Percentiles rank a stretch among this genome's conserved stretches.
Evolutionary conservation across 2,329 filamentous ascomycete species (phyloP).

Genomic region (Colletotrichum musicola): DNA sequence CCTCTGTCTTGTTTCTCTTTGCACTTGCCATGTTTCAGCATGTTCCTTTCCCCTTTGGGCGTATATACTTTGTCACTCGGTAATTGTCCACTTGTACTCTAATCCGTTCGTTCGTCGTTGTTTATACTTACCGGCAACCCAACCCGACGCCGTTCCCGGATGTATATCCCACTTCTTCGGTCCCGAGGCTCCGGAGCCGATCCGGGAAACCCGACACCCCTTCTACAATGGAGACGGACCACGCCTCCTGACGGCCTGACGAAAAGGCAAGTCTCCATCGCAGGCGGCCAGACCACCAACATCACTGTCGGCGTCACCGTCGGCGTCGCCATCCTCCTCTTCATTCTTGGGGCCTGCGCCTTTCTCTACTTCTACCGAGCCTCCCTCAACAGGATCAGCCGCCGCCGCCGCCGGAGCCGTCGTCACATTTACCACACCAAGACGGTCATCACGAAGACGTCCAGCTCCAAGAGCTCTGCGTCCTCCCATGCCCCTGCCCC

Average conservation of each 20-base stretch:
- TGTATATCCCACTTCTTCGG: slow-evolving; percentile 36
- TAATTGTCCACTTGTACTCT: slow-evolving; percentile 8
- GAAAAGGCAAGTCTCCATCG: slow-evolving; percentile 30
- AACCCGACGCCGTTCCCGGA: slow-evolving; percentile 4
- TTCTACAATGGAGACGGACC: neutral
- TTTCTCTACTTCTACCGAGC: slow-evolving; percentile 57
- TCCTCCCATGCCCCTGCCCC: slow-evolving; percentile 44
- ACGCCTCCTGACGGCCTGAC: neutral
- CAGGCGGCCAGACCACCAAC: slow-evolving; percentile 49
- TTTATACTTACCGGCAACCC: neutral
- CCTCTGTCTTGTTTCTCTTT: slow-evolving; percentile 15
- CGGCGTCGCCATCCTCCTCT: slow-evolving; percentile 55
- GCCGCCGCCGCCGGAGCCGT: slow-evolving; percentile 42
- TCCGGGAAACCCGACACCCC: neutral
- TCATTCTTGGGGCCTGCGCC: slow-evolving; percentile 51
- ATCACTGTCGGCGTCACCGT: slow-evolving; percentile 58
- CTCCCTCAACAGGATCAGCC: slow-evolving; percentile 51
- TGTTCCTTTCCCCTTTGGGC: slow-evolving; percentile 12
- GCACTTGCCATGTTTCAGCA: slow-evolving; percentile 17
- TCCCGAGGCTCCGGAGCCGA: slow-evolving; percentile 2
- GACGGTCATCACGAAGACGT: slow-evolving; percentile 43
- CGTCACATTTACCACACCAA: slow-evolving; percentile 45
- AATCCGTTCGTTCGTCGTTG: neutral
- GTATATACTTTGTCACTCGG: slow-evolving; percentile 15
- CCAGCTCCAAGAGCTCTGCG: slow-evolving; percentile 51